These are phyloP conservation scores for Evansstolkia leycettana DNA, from an alignment of 495 filamentous ascomycete genomes.

Conservation along the genomic window DNA sequence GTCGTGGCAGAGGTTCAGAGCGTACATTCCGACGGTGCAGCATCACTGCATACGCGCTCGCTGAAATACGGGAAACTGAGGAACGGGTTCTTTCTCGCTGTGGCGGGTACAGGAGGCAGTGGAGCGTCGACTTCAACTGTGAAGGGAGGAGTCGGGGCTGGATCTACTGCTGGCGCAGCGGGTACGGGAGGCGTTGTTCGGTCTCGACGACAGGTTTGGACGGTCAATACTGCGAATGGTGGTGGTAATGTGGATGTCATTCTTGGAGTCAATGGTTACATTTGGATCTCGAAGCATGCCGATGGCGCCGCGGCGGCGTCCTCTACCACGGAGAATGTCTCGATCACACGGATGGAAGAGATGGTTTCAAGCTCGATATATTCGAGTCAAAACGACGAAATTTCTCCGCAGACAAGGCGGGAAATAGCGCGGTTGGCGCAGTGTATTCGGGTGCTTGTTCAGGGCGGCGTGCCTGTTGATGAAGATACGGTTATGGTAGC, in stretches of 20 bases:
- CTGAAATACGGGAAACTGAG: constrained; percentile 90
- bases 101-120: constrained; percentile 68
- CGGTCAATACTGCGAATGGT: constrained; percentile 50
- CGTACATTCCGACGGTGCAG: constrained; percentile 67
- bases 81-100: constrained; percentile 78
- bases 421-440: constrained; percentile 78
- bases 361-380: constrained; percentile 63
- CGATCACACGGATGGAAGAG: constrained; percentile 78
- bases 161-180: constrained; percentile 10
- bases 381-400: constrained; percentile 80
- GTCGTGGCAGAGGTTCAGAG: constrained; percentile 85
- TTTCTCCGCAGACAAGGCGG: constrained; percentile 58
- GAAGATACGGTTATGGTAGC: constrained; percentile 78
- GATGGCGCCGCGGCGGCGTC: constrained; percentile 40
- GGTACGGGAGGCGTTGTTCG: constrained; percentile 59
- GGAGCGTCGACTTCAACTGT: constrained; percentile 26
- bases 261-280: constrained; percentile 89
- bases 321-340: constrained; percentile 35
- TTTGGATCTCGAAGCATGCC: constrained; percentile 77
- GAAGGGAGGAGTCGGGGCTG: constrained; percentile 19
- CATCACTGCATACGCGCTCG: constrained; percentile 75
- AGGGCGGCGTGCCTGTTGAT: constrained; percentile 73
- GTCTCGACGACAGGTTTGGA: constrained; percentile 74
- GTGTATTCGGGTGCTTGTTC: constrained; percentile 68
- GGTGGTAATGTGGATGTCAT: constrained; percentile 77